Conservation (phyloP, 2,329 filamentous ascomycete genomes). For the Pestalotiopsis sp. region DNA sequence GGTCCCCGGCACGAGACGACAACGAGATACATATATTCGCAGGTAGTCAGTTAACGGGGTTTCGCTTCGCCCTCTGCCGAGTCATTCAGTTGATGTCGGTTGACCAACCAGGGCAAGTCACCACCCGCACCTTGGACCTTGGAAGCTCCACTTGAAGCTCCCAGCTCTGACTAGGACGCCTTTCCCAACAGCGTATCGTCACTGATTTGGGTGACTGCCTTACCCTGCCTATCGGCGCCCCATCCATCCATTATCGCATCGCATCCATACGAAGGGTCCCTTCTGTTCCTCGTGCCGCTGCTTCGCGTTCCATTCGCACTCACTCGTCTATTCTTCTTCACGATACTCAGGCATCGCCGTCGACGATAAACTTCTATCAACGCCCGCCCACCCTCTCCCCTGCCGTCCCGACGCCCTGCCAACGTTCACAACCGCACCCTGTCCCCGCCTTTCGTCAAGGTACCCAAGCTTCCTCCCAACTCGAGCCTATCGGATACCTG, state of each 20-base stretch:
- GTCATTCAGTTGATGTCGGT: slow-evolving; percentile 35
- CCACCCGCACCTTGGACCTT: slow-evolving; percentile 4
- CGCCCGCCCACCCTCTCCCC: background rate
- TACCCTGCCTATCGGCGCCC: background rate
- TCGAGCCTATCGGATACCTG: slow-evolving; percentile 35
- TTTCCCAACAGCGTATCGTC: slow-evolving; percentile 9
- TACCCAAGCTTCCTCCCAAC: slow-evolving; percentile 3
- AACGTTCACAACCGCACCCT: background rate
- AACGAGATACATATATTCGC: no score
- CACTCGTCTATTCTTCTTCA: background rate
- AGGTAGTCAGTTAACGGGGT: slow-evolving; percentile 7
- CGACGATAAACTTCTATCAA: background rate
- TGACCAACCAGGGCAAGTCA: slow-evolving; percentile 18
- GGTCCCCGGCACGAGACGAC: background rate
- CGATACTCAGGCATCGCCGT: background rate
- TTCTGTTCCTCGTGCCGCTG: background rate
- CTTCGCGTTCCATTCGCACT: background rate
- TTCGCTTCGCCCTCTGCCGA: slow-evolving; percentile 18
- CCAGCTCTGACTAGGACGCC: slow-evolving; percentile 4
- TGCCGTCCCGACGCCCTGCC: background rate
- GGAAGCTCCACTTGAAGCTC: slow-evolving; percentile 10
- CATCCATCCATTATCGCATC: background rate
- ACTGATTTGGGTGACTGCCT: background rate
- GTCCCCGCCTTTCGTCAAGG: slow-evolving; percentile 10
- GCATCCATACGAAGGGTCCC: slow-evolving; percentile 3